Conservation (phyloP, 2,329 filamentous ascomycete species). For the Trichoderma asperellum region DNA sequence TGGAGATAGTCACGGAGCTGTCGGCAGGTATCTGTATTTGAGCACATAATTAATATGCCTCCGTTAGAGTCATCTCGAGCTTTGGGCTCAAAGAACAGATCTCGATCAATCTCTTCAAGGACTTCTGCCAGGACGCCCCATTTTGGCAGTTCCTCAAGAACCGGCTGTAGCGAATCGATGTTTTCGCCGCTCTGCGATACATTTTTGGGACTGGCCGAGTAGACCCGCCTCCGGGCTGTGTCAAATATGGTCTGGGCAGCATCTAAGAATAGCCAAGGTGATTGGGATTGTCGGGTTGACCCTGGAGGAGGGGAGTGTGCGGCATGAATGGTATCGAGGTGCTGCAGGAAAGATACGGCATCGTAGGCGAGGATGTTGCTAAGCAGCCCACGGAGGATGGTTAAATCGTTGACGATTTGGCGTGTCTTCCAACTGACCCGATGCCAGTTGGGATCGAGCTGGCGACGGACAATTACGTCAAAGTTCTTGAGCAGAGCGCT, state of each 20-base stretch:
- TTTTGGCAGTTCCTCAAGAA: constrained; percentile 93
- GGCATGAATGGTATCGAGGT: constrained; percentile 91
- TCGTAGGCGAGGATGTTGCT: constrained; percentile 84
- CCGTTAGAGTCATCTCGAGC: constrained; percentile 83
- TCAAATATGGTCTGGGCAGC: constrained; percentile 94
- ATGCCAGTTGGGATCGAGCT: constrained; percentile 97
- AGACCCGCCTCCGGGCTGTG: constrained; percentile 85
- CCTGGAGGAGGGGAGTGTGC: constrained; percentile 87
- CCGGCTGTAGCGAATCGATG: constrained; percentile 70
- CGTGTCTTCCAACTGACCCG: constrained; percentile 92
- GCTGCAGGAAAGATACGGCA: constrained; percentile 86
- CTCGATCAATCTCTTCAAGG: constrained; percentile 88
- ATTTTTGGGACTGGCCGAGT: constrained; percentile 67
- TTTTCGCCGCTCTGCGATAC: constrained; percentile 49
- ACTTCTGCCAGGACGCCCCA: constrained; percentile 90
- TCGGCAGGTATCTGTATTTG: constrained; percentile 80
- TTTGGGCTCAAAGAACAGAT: constrained; percentile 80
- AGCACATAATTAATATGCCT: constrained; percentile 95
- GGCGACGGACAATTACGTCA: constrained; percentile 82
- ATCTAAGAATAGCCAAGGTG: constrained; percentile 94
- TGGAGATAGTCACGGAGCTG: constrained; percentile 91
- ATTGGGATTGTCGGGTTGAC: constrained; percentile 84
- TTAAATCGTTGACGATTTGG: constrained; percentile 89
- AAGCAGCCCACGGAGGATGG: constrained; percentile 79
- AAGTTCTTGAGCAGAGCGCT: constrained; percentile 92